Conservation (phyloP, 2,329 filamentous ascomycete genomes). For the Epichloe gansuensis region DNA sequence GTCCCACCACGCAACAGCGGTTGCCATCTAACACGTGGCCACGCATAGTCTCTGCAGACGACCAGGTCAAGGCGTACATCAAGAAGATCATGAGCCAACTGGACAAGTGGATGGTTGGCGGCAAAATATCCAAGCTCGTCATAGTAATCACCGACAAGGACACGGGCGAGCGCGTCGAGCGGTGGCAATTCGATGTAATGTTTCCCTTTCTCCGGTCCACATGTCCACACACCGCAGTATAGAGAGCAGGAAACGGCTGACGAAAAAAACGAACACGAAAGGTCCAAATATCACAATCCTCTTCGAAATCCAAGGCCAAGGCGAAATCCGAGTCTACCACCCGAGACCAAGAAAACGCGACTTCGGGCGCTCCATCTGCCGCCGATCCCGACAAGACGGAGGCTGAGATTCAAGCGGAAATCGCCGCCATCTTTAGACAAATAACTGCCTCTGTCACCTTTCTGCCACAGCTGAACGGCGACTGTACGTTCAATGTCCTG, state of each 20-base stretch:
- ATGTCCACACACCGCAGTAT: no score
- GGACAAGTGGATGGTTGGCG: conserved; percentile 92
- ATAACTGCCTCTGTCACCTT: conserved; percentile 98
- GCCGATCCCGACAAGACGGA: conserved; percentile 66
- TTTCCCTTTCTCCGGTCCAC: not conserved
- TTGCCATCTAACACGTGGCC: conserved; percentile 5
- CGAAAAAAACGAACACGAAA: not conserved
- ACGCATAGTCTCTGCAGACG: conserved; percentile 67
- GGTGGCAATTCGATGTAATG: conserved; percentile 91
- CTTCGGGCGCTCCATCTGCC: conserved; percentile 13
- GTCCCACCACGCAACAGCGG: not conserved
- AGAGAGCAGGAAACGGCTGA: conserved; percentile 5
- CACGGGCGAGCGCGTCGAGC: conserved; percentile 87
- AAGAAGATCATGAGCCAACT: conserved; percentile 98
- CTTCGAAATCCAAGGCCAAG: conserved; percentile 26
- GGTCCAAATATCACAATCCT: conserved; percentile 15
- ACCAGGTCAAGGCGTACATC: conserved; percentile 98
- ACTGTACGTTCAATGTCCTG: conserved; percentile 97
- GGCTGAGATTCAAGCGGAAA: conserved; percentile 85
- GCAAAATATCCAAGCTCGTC: conserved; percentile 94
- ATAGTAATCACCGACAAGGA: conserved; percentile 96
- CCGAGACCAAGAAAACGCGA: conserved; percentile 60
- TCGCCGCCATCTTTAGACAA: conserved; percentile 92
- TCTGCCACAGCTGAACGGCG: conserved; percentile 72
- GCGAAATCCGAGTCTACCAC: conserved; percentile 23